Base-by-base conservation (phyloP, 495 filamentous ascomycete genomes). In the Talaromyces trachyspermus region DNA sequence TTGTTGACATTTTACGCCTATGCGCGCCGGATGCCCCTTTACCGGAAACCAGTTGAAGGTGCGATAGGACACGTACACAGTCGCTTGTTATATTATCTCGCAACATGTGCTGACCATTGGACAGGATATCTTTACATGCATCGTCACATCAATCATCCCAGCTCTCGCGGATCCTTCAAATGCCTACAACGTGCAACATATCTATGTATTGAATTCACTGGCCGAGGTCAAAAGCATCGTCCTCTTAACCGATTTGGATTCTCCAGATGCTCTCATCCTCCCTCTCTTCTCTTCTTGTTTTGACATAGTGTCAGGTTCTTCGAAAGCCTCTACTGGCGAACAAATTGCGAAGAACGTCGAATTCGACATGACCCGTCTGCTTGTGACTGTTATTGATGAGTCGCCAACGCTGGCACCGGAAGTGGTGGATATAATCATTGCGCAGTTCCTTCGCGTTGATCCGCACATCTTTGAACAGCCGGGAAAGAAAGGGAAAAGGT, bases 1-100 rank as follows among this genome's bases (percentile, higher is more conserved):
- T 97, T 54, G 89, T 95, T 33, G 94, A 99, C 61, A 87, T 99
- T 46, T 78, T 99, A 63, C 80, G 87, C 55, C 73, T 99, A 22
- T 95, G 89, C 70, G 92, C 92, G 24, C 92, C 92, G 4, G 83
- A 97, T 77, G 92, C 92, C 64, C 92, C 9, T 97, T 94, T 66
- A 95, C 88, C 8, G 79, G 74, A 23, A 77, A 81, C 42, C 91
- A 97, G 65, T 72, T 99, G 23, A 95, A 92, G 85, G 90, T 95
- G 59, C 53, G 38, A 15, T 3, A 40, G 33, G n/a, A 17, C n/a
- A 15, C 8, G 2, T 17, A 2, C 33, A n/a, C n/a, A n/a, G n/a
- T n/a, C n/a, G n/a, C n/a, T n/a, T n/a, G n/a, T n/a, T n/a, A n/a
- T n/a, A n/a, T n/a, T n/a, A n/a, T n/a, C n/a, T n/a, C n/a, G n/a